Percentiles rank a stretch among this genome's conserved stretches.
phyloP scores from a whole-genome alignment of 2,329 filamentous ascomycete species.

The Alternaria brassicicola region DNA sequence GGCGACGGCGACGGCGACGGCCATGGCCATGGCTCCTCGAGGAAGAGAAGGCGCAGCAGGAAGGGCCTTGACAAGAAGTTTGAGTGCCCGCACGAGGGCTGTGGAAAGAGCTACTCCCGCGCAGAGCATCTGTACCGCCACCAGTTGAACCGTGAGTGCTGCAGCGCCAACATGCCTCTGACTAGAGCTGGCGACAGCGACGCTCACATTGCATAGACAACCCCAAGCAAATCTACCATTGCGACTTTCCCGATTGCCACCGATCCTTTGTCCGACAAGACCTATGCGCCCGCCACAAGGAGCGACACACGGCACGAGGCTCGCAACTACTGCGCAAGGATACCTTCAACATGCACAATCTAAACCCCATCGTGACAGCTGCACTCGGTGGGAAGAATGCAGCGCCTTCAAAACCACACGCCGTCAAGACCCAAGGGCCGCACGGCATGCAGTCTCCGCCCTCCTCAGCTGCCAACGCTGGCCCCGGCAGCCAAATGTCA shows the following conservation, averaged over 20 bases:
- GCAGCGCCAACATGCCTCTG: not conserved
- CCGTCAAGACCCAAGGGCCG: conserved; percentile 20
- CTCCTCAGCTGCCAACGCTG: conserved; percentile 30
- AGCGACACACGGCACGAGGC: conserved; percentile 64
- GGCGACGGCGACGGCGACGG: conserved; percentile 39
- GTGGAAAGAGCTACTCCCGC: conserved; percentile 94
- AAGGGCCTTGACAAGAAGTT: conserved; percentile 78
- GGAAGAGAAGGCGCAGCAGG: conserved; percentile 71
- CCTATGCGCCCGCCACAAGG: conserved; percentile 72
- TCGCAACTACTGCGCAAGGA: conserved; percentile 79
- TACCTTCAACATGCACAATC: conserved; percentile 62
- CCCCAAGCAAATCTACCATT: conserved; percentile 92
- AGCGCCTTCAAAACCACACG: conserved; percentile 23
- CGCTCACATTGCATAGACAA: conserved; percentile 64
- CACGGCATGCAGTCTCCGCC: conserved; percentile 44
- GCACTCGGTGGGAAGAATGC: conserved; percentile 45
- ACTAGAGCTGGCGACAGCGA: not conserved
- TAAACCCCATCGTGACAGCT: conserved; percentile 51
- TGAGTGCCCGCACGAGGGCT: conserved; percentile 78
- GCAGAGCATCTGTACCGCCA: conserved; percentile 97
- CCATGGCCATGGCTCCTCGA: conserved; percentile 39
- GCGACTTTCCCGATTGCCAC: conserved; percentile 88
- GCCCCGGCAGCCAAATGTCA: conserved; percentile 42
- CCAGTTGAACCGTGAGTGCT: conserved; percentile 81
- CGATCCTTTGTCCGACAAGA: conserved; percentile 93